These are phyloP conservation scores for Eimeria falciformis DNA, from an alignment of 169 alveolate species.

Conservation along the genomic window DNA sequence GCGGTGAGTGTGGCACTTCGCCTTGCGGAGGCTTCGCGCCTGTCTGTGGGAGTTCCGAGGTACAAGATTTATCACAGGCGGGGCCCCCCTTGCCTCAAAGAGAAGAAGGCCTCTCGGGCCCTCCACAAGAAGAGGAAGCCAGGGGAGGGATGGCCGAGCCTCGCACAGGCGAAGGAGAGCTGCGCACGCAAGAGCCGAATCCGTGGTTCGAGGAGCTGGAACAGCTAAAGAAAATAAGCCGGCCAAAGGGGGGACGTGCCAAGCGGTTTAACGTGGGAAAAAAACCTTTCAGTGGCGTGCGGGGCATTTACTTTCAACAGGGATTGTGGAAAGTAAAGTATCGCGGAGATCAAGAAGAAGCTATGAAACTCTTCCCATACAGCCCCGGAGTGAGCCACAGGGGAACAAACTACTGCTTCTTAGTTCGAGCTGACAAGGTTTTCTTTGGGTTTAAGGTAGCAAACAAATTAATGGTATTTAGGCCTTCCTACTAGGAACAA, in stretches of 20 bases:
- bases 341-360: constrained; percentile 75
- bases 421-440: no score
- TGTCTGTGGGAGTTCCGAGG: background rate
- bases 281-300: constrained; percentile 80
- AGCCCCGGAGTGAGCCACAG: constrained; percentile 64
- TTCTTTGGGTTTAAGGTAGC: no score
- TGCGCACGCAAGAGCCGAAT: constrained; percentile 9
- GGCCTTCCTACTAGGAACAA: no score
- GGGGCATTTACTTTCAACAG: constrained; percentile 80
- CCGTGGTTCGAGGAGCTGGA: constrained; percentile 73
- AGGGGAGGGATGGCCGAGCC: background rate
- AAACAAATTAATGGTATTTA: no score
- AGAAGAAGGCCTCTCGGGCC: background rate
- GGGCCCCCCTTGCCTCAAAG: background rate
- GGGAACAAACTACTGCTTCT: background rate
- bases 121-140: background rate
- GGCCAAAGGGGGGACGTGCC: constrained; percentile 75
- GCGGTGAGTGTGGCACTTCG: constrained; percentile 16
- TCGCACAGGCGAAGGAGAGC: background rate
- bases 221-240: constrained; percentile 47
- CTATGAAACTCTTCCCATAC: constrained; percentile 72
- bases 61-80: background rate
- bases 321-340: constrained; percentile 80
- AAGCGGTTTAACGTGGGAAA: constrained; percentile 78
- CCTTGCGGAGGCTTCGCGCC: background rate